Evolutionary conservation across 805 yeast species (phyloP).

Genomic region (Grigorovia yakushimaensis): DNA sequence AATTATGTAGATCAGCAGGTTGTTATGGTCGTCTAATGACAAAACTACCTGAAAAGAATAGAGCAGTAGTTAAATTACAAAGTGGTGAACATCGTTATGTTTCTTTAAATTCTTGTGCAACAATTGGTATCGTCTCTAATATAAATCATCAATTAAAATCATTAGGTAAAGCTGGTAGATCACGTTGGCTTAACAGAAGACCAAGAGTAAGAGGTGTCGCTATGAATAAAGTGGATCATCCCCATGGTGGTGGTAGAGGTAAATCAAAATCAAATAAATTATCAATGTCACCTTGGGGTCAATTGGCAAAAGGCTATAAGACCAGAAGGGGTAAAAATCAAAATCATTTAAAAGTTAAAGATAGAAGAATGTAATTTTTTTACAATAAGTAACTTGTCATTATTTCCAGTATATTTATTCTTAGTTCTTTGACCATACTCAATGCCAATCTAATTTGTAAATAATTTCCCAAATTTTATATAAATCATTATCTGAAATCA

Average conservation of each 20-base stretch:
- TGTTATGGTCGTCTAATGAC: constrained; percentile 82
- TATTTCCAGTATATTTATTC: neutral
- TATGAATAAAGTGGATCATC: constrained; percentile 95
- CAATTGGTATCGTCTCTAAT: constrained; percentile 87
- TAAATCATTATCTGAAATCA: neutral
- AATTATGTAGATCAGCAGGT: constrained; percentile 90
- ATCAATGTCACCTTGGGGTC: constrained; percentile 96
- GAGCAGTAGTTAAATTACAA: constrained; percentile 72
- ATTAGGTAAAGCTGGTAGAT: constrained; percentile 95
- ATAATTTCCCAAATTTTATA: no score
- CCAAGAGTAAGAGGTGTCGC: constrained; percentile 98
- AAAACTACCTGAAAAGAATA: constrained; percentile 58
- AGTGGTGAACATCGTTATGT: constrained; percentile 93
- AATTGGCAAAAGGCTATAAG: constrained; percentile 82
- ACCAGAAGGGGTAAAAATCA: constrained; percentile 84
- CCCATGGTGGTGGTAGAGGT: constrained; percentile 99
- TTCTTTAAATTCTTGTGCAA: constrained; percentile 78
- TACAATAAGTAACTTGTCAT: no score
- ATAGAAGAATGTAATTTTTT: constrained; percentile 45
- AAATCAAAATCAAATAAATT: constrained; percentile 92
- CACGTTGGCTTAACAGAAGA: constrained; percentile 84
- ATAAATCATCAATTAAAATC: constrained; percentile 82
- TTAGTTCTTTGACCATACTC: no score
- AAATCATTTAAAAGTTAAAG: constrained; percentile 78
- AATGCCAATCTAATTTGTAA: no score